phyloP scores from a whole-genome alignment of 1,284 basidiomycete genomes.

The Moesziomyces sp. region DNA sequence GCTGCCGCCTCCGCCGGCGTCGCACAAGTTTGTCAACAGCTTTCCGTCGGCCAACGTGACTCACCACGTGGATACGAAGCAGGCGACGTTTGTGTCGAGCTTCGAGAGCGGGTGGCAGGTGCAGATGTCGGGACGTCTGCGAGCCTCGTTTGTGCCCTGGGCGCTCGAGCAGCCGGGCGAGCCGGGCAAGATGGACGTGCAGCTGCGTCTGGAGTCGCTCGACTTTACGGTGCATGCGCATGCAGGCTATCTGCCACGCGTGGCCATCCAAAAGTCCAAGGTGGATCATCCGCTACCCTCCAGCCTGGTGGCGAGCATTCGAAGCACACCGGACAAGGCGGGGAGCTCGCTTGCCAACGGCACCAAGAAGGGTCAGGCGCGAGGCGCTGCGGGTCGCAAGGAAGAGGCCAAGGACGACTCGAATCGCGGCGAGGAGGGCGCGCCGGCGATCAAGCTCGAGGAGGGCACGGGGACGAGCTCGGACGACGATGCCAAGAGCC shows the following conservation, averaged over 20 bases:
- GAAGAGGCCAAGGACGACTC: constrained; percentile 22
- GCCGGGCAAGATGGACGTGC: constrained; percentile 29
- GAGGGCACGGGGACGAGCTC: constrained; percentile 12
- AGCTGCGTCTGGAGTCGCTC: constrained; percentile 51
- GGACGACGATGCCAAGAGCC: constrained; percentile 24
- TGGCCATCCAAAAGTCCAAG: constrained; percentile 47
- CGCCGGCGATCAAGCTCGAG: constrained; percentile 22
- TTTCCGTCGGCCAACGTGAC: constrained; percentile 47
- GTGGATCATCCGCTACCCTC: constrained; percentile 43
- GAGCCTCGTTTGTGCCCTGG: constrained; percentile 46
- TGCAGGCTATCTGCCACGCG: constrained; percentile 43
- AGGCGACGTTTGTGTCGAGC: constrained; percentile 36
- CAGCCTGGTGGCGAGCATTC: constrained; percentile 35
- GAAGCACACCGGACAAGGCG: constrained; percentile 20
- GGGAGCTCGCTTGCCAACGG: constrained; percentile 4
- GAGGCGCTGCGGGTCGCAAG: constrained; percentile 23
- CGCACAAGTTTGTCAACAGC: constrained; percentile 42
- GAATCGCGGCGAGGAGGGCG: constrained; percentile 36
- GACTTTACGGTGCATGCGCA: constrained; percentile 48
- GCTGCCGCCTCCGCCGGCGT: constrained; percentile 40
- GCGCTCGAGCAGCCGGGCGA: constrained; percentile 16
- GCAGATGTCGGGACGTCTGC: constrained; percentile 47
- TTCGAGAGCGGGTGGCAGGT: constrained; percentile 58
- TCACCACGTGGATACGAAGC: constrained; percentile 44
- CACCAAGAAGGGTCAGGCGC: constrained; percentile 21